A percentile compares a stretch with the other conserved stretches of the same genome.
Evolutionary conservation across 148 eudicot species (phyloP).

Genomic region (Persicaria tinctoria): DNA sequence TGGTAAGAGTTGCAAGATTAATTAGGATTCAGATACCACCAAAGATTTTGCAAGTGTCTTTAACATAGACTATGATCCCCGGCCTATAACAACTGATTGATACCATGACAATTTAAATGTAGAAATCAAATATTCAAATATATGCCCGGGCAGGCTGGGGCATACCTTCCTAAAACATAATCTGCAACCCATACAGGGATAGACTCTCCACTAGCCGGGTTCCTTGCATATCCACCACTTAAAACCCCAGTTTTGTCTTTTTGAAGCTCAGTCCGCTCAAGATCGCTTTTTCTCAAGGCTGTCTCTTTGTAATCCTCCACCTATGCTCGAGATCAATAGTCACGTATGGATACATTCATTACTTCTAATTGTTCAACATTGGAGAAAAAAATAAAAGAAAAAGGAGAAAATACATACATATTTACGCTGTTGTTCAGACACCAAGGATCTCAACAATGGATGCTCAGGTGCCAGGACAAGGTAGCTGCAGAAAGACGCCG

Average conservation of each 20-base stretch:
- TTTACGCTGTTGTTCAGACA: slow-evolving; percentile 52
- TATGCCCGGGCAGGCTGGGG: not conserved
- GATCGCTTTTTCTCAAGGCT: slow-evolving; percentile 86
- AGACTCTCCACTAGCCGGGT: slow-evolving; percentile 67
- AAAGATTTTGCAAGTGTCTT: not conserved
- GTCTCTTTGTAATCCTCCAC: slow-evolving; percentile 83
- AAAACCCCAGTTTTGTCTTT: slow-evolving; percentile 94
- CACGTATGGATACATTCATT: not conserved
- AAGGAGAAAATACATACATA: slow-evolving; percentile 38
- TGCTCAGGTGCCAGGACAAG: slow-evolving; percentile 97
- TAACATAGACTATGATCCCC: not conserved
- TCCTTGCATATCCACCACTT: slow-evolving; percentile 78
- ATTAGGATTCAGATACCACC: not conserved
- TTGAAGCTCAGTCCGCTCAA: slow-evolving; percentile 97
- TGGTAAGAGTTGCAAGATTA: not conserved
- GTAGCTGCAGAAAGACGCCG: slow-evolving; percentile 51
- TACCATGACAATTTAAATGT: not conserved
- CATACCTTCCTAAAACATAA: slow-evolving; percentile 86
- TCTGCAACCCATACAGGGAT: slow-evolving; percentile 96
- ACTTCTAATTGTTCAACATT: not conserved
- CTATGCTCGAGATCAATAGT: slow-evolving; percentile 27
- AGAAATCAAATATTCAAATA: not conserved
- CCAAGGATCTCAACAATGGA: slow-evolving; percentile 51
- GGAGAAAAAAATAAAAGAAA: not conserved
- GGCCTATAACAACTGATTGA: not conserved